Base-by-base conservation (phyloP, 768 basidiomycete genomes). In the Russula brevipes region DNA sequence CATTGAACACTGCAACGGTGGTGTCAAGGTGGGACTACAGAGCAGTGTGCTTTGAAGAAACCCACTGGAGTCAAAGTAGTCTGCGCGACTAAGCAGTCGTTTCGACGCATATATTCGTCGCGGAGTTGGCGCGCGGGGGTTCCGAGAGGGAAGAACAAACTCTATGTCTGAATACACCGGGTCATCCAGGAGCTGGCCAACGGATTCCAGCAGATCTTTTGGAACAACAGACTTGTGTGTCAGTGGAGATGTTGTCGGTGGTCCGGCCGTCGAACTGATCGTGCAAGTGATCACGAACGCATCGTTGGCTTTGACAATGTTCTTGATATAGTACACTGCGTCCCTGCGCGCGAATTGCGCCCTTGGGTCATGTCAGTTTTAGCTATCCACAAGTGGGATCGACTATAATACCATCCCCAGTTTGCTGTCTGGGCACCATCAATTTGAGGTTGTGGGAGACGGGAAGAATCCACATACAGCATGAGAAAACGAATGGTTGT, bases 141-240 rank as follows among this genome's bases (percentile, higher is more conserved):
- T 70, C 38, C 75, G 75, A 47, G 76, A 74, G 0, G 88, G 88
- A 36, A 94, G 75, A 19, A 92, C 76, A 66, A 94, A 94, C 71
- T 88, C 85, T 17, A 94, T 83, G 69, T 94, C 91, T 6, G 91
- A 91, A 68, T 93, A 94, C 12, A 81, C 71, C n/a, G 88, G 88
- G 69, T 94, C 88, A 68, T 94, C 86, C 10, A 94, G 76, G 31
- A 94, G 75, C 38, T 79, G 74, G 5, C 91, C 92, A n/a, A 93
- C 78, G 14, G 85, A 84, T 66, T 86, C 82, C 45, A 94, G 70
- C 16, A 89, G 79, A 58, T 78, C 78, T 68, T 80, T 85, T 0
- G 91, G 89, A 8, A 92, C 87, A 31, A 78, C 73, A 59, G 84
- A 80, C 39, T 77, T 75, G 35, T 80, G 79, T 4, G 78, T 72